phyloP scores from a whole-genome alignment of 305 asterid species.

The Galium porrigens region DNA sequence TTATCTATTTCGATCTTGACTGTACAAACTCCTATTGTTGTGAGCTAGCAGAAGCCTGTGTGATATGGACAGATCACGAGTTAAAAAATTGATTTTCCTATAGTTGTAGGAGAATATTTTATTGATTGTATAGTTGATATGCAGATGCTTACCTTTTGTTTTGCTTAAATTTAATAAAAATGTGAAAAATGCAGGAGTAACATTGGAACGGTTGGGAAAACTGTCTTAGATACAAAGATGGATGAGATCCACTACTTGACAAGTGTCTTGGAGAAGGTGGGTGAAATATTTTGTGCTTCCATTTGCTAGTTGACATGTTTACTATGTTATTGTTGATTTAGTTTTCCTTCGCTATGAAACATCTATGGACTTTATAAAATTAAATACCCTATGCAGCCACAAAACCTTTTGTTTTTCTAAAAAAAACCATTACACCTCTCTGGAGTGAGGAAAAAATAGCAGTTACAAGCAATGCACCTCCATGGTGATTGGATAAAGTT shows the following conservation, averaged over 20 bases:
- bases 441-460: not conserved
- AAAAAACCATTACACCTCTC: not conserved
- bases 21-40: not conserved
- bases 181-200: constrained; percentile 40
- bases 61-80: not conserved
- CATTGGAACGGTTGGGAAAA: constrained; percentile 35
- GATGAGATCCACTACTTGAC: constrained; percentile 39
- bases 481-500: not conserved
- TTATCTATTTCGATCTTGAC: not conserved
- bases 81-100: not conserved
- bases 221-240: constrained; percentile 39
- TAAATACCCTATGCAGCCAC: not conserved
- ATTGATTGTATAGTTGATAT: not conserved
- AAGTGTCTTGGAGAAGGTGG: constrained; percentile 42
- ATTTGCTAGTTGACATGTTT: not conserved
- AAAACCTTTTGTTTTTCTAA: not conserved
- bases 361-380: not conserved
- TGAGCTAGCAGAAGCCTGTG: not conserved
- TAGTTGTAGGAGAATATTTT: not conserved
- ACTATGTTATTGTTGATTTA: not conserved
- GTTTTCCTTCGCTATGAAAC: not conserved
- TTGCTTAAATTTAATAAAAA: constrained; percentile 8
- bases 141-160: constrained; percentile 5
- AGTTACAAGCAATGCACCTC: not conserved
- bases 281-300: constrained; percentile 7